These are phyloP conservation scores for Poa annua DNA, from an alignment of 176 grass and related monocot species.

Conservation along the genomic window DNA sequence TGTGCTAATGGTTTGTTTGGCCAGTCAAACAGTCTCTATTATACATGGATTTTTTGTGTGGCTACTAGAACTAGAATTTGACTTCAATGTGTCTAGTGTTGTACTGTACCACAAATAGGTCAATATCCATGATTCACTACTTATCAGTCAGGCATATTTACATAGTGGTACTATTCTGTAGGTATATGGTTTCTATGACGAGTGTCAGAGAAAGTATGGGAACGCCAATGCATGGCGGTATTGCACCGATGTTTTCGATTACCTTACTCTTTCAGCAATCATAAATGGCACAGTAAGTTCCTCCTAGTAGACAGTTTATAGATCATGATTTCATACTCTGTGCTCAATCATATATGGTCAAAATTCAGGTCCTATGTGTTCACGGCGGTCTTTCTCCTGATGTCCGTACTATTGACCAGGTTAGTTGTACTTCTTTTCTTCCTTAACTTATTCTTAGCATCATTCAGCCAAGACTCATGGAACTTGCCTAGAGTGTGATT, in stretches of 20 bases:
- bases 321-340: constrained; percentile 17
- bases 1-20: constrained; percentile 16
- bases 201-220: constrained; percentile 99
- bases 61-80: background rate
- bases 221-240: constrained; percentile 99
- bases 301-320: constrained; percentile 6
- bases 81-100: constrained; percentile 4
- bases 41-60: background rate
- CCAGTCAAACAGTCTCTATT: background rate
- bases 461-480: background rate
- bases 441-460: background rate
- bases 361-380: constrained; percentile 91
- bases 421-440: constrained; percentile 39
- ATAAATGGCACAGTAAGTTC: constrained; percentile 91
- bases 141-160: constrained; percentile 9
- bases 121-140: background rate
- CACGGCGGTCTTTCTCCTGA: constrained; percentile 97
- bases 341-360: constrained; percentile 29
- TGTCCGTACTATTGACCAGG: constrained; percentile 96
- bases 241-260: constrained; percentile 99
- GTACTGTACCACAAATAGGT: background rate
- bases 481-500: background rate
- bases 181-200: constrained; percentile 99
- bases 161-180: constrained; percentile 35
- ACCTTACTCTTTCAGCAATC: constrained; percentile 96